A percentile compares a stretch with the other conserved stretches of the same genome.
Conservation (phyloP, 257 asterid species). For the Catharanthus roseus region DNA sequence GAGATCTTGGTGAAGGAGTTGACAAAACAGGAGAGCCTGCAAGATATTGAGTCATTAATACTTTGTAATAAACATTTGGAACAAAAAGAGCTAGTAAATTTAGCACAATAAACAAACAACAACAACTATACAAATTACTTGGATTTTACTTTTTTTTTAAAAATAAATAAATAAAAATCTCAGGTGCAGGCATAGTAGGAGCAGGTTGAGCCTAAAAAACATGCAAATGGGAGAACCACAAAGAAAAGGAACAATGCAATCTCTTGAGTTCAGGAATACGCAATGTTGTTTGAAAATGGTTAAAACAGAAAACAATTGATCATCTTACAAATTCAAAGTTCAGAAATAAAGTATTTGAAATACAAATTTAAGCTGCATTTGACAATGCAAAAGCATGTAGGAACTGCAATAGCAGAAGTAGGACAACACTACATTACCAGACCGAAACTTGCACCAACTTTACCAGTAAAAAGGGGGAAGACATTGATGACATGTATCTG, state of each 20-base stretch:
- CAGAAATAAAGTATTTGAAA: not conserved
- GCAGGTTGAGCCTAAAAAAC: not conserved
- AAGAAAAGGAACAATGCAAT: not conserved
- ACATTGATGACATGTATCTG: not conserved
- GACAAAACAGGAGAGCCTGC: conserved; percentile 53
- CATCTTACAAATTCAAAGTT: not conserved
- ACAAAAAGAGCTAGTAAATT: not conserved
- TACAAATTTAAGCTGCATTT: not conserved
- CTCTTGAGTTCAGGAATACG: not conserved
- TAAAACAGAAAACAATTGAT: not conserved
- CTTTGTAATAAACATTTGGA: conserved; percentile 4
- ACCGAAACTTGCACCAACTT: not conserved
- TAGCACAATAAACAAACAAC: not conserved
- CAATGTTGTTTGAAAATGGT: too few species aligned
- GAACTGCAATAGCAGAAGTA: not conserved
- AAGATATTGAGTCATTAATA: conserved; percentile 5
- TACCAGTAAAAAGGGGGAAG: not conserved
- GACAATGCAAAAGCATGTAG: not conserved
- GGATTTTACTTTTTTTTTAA: not conserved
- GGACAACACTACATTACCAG: not conserved
- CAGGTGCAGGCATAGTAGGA: not conserved
- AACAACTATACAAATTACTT: not conserved
- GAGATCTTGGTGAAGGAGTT: conserved; percentile 64
- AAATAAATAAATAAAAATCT: too few species aligned
- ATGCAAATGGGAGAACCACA: not conserved